These are phyloP conservation scores for Alternaria sp. DNA, from an alignment of 2,329 filamentous ascomycete genomes.

Conservation along the genomic window DNA sequence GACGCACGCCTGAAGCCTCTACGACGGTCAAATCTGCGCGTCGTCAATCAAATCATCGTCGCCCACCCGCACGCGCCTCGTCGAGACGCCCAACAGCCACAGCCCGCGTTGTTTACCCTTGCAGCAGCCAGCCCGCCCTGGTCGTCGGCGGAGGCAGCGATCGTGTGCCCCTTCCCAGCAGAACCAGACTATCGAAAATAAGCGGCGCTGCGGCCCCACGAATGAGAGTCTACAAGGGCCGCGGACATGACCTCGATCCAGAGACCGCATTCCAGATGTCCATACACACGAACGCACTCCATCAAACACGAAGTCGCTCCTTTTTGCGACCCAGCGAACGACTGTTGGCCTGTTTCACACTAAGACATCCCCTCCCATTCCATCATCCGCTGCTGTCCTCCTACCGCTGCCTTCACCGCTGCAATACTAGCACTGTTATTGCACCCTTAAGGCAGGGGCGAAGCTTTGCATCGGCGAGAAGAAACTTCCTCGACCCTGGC, in stretches of 20 bases:
- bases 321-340: slow-evolving; percentile 1
- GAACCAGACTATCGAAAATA: slow-evolving; percentile 21
- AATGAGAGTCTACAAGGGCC: slow-evolving; percentile 6
- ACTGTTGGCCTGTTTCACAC: slow-evolving; percentile 3
- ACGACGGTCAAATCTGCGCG: slow-evolving; percentile 1
- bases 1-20: background rate
- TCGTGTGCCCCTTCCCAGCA: slow-evolving; percentile 10
- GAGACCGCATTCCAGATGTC: slow-evolving; percentile 3
- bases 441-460: background rate
- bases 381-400: background rate
- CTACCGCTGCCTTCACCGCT: background rate
- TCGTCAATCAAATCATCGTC: slow-evolving; percentile 6
- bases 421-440: background rate
- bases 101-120: background rate
- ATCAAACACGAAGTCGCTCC: background rate
- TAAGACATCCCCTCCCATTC: background rate
- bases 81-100: background rate
- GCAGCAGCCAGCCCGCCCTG: background rate
- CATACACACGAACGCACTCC: slow-evolving; percentile 2
- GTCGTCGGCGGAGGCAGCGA: slow-evolving; percentile 2
- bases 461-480: slow-evolving; percentile 5
- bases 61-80: slow-evolving; percentile 10
- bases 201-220: slow-evolving; percentile 11
- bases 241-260: slow-evolving; percentile 11
- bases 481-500: background rate